Conservation (phyloP, 2,329 filamentous ascomycete genomes). For the Arthrobotrys iridis region DNA sequence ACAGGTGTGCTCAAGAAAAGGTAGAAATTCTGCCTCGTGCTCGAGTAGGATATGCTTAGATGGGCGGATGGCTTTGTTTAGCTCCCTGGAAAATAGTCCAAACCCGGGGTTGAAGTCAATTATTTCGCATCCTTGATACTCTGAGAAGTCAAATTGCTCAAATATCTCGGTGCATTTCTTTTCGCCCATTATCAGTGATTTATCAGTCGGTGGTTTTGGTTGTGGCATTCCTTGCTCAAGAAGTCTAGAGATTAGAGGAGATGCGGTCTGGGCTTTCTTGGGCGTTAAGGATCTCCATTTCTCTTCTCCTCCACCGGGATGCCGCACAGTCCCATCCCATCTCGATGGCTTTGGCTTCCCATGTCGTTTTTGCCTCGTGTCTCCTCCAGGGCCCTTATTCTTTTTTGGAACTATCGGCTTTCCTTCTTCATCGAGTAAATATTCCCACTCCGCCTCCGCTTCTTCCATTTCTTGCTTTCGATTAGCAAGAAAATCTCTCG, state of each 20-base stretch:
- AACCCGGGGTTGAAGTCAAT: conserved; percentile 85
- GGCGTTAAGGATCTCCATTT: neutral
- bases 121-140: conserved; percentile 81
- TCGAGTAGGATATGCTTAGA: conserved; percentile 86
- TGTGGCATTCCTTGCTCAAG: conserved; percentile 13
- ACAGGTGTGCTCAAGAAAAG: conserved; percentile 71
- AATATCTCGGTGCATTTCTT: conserved; percentile 71
- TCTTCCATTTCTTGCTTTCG: neutral
- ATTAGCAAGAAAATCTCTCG: neutral
- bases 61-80: conserved; percentile 79
- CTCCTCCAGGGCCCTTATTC: neutral
- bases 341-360: neutral
- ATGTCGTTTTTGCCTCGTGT: neutral
- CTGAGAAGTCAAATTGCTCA: conserved; percentile 74
- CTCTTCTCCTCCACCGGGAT: neutral
- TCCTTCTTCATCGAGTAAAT: conserved; percentile 1
- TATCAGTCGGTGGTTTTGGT: conserved; percentile 10
- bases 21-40: conserved; percentile 70
- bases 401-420: neutral
- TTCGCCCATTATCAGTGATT: conserved; percentile 54
- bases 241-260: conserved; percentile 16
- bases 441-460: conserved; percentile 1
- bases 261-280: neutral
- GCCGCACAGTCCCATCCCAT: neutral
- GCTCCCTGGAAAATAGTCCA: conserved; percentile 79